These are phyloP conservation scores for Claviceps capensis DNA, from an alignment of 2,329 filamentous ascomycete species.

Conservation along the genomic window DNA sequence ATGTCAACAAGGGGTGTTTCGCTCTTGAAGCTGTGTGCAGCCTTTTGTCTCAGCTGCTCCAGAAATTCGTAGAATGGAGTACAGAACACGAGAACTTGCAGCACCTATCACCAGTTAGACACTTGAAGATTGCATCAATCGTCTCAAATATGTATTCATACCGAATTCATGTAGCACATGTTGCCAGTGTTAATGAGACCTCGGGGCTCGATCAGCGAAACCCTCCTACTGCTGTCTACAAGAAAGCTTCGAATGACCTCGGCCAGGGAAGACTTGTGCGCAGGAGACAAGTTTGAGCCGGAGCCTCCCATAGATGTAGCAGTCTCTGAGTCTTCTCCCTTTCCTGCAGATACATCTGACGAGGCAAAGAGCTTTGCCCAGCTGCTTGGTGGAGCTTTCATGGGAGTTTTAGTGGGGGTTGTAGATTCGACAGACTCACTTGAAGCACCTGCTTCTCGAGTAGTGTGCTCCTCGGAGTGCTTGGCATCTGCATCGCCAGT, in stretches of 20 bases:
- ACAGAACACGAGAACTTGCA: constrained; percentile 92
- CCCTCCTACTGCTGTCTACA: constrained; percentile 48
- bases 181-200: constrained; percentile 95
- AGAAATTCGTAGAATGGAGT: constrained; percentile 90
- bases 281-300: constrained; percentile 26
- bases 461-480: constrained; percentile 12
- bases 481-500: constrained; percentile 10
- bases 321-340: constrained; percentile 12
- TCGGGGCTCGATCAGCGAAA: constrained; percentile 79
- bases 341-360: constrained; percentile 13
- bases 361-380: constrained; percentile 28
- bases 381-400: constrained; percentile 21
- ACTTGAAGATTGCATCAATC: background rate
- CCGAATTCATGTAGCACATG: constrained; percentile 99
- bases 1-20: constrained; percentile 88
- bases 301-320: constrained; percentile 8
- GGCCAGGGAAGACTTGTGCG: constrained; percentile 46
- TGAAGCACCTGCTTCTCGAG: constrained; percentile 8
- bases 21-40: constrained; percentile 84
- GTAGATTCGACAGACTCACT: constrained; percentile 8
- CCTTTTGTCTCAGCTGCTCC: constrained; percentile 71
- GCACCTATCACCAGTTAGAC: constrained; percentile 47
- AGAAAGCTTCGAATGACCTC: constrained; percentile 66
- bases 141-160: constrained; percentile 34
- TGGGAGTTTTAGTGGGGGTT: constrained; percentile 14